Conservation (phyloP, 2,329 filamentous ascomycete species). For the Fusarium coffeatum region DNA sequence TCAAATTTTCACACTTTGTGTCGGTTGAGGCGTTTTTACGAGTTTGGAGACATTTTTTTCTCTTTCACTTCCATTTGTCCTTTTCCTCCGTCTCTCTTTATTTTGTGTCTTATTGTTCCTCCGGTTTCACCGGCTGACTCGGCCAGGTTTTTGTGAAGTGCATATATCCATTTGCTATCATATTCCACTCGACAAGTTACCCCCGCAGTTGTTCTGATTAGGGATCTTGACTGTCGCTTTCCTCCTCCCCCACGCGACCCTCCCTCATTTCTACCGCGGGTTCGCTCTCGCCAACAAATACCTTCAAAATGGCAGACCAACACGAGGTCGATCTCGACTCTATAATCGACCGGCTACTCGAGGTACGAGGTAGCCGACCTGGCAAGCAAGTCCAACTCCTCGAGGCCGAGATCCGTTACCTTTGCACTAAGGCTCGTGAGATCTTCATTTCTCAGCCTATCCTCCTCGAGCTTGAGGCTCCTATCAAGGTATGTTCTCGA, state of each 20-base stretch:
- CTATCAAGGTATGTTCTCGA: conserved; percentile 84
- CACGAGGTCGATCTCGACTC: conserved; percentile 98
- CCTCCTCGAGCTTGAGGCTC: conserved; percentile 94
- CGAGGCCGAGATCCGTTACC: conserved; percentile 94
- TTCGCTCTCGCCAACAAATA: conserved; percentile 54
- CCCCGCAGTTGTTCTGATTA: conserved; percentile 48
- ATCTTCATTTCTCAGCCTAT: conserved; percentile 99
- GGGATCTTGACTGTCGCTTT: conserved; percentile 46
- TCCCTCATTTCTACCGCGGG: conserved; percentile 51
- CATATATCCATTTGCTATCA: conserved; percentile 49
- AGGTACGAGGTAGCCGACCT: conserved; percentile 96
- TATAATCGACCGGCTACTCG: conserved; percentile 97
- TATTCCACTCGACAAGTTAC: conserved; percentile 42
- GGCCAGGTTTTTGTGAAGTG: conserved; percentile 50
- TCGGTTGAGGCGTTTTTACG: conserved; percentile 30
- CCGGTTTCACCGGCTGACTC: conserved; percentile 41
- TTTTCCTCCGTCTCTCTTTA: conserved; percentile 10
- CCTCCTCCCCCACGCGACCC: conserved; percentile 42
- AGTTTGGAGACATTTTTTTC: conserved; percentile 26
- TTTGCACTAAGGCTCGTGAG: conserved; percentile 98
- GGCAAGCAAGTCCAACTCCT: conserved; percentile 98
- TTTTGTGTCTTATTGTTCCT: conserved; percentile 14
- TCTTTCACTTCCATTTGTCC: conserved; percentile 4
- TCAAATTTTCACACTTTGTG: conserved; percentile 27
- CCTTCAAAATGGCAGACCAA: conserved; percentile 69